Evolutionary conservation across 2,329 filamentous ascomycete species (phyloP).

Genomic region (Clonostachys solani): DNA sequence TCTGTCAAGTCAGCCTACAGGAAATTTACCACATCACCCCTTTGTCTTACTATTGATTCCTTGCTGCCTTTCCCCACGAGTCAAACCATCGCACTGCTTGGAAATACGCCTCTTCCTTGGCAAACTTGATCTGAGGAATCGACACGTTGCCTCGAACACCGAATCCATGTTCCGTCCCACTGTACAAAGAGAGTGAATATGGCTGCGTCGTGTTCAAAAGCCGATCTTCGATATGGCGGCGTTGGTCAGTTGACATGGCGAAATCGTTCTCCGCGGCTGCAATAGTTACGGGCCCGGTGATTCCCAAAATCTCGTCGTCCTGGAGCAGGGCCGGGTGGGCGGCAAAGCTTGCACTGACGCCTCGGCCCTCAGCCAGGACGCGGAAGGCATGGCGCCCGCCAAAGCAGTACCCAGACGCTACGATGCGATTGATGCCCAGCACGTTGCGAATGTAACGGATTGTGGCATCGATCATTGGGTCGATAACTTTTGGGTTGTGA

Average conservation of each 20-base stretch:
- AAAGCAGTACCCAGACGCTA: conserved; percentile 56
- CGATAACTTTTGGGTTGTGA: conserved; percentile 9
- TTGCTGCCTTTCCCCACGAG: no score
- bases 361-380: conserved; percentile 40
- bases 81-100: no score
- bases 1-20: no score
- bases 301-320: conserved; percentile 46
- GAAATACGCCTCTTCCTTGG: no score
- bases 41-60: no score
- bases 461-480: conserved; percentile 11
- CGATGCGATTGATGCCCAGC: conserved; percentile 40
- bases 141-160: no score
- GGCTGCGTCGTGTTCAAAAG: no score
- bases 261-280: conserved; percentile 44
- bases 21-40: no score
- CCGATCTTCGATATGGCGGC: no score
- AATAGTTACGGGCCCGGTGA: conserved; percentile 49
- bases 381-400: conserved; percentile 52
- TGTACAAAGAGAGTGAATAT: no score
- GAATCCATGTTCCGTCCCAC: no score
- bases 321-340: conserved; percentile 58
- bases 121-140: no score
- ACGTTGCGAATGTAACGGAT: conserved; percentile 25
- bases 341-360: conserved; percentile 30
- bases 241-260: conserved; percentile 20